Base-by-base conservation (phyloP, 2,329 filamentous ascomycete genomes). In the Didymella segeticola region DNA sequence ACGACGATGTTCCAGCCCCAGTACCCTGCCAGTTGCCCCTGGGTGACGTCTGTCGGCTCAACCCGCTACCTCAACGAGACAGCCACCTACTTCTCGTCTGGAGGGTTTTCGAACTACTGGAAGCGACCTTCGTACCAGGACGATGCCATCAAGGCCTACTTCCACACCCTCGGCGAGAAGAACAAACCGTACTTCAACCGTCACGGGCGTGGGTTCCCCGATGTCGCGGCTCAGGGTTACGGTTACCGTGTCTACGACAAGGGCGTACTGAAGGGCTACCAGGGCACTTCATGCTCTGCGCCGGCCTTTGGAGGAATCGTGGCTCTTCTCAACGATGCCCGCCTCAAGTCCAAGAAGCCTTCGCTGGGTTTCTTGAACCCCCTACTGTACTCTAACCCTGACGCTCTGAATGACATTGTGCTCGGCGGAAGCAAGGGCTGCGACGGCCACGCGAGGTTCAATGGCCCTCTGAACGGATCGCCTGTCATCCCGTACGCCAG, bases 1-100 rank as follows among this genome's bases (percentile, higher is more conserved):
- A 79, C 76, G 0, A 80, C 80, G 5, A 78, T 80, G 25, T 85
- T 87, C 65, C 78, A 86, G 42, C 80, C 86, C 1, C 82, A 81
- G 7, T 90, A 89, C 69, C 88, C 88, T 0, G 83, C 82, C 0
- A 80, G 82, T 1, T 90, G 88, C 63, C 88, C 87, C 0, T 90
- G 83, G 71, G 83, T 90, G 1, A 90, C 88, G 0, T 78, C 82
- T 2, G 83, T 90, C 1, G 88, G 88, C 4, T 86, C 82, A 1
- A 86, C 84, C 5, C 82, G 80, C 15, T 68, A 77, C 5, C 71
- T 80, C 39, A 67, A 71, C 47, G 67, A 71, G 52, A 66, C 64
- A 1, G 66, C 67, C 14, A 62, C 62, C 2, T 87, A 83, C 72
- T 81, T 83, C 3, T 81, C 77, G 8, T 71, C 75, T 54, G 64